A percentile compares a stretch with the other conserved stretches of the same genome.
These are phyloP conservation scores for Phycomyces blakesleeanus DNA, from an alignment of 192 early-diverging fungal species.

Conservation along the genomic window DNA sequence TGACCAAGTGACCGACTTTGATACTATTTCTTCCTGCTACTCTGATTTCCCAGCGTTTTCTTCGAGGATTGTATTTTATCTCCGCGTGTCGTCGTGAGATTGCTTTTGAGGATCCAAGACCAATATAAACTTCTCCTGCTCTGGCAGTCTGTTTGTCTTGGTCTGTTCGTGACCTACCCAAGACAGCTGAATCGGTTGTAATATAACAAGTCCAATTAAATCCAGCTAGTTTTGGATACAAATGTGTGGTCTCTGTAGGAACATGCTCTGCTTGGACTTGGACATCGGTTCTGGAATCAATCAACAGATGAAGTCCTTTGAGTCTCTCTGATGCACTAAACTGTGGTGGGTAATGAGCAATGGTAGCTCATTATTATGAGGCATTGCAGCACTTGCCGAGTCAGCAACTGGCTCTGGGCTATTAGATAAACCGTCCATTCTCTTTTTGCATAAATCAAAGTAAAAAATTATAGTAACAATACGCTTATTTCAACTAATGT, in stretches of 20 bases:
- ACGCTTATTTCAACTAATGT: too few species aligned
- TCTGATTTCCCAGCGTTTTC: conserved; percentile 24
- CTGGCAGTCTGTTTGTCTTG: background rate
- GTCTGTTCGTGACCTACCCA: conserved; percentile 19
- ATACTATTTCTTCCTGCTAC: conserved; percentile 31
- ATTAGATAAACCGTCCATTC: too few species aligned
- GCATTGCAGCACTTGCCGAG: too few species aligned
- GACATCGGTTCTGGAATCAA: conserved; percentile 3
- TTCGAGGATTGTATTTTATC: conserved; percentile 17
- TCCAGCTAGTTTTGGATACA: conserved; percentile 28
- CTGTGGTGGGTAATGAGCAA: background rate
- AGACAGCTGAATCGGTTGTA: conserved; percentile 6
- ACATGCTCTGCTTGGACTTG: conserved; percentile 10
- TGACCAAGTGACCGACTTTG: conserved; percentile 24
- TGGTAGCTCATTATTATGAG: background rate
- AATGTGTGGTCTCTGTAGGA: conserved; percentile 12
- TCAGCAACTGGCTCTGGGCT: too few species aligned
- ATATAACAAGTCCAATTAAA: conserved; percentile 34
- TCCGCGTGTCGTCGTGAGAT: conserved; percentile 34
- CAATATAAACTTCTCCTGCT: conserved; percentile 12
- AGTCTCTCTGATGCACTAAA: conserved; percentile 5
- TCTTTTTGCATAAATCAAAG: too few species aligned
- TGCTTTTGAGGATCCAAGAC: conserved; percentile 23
- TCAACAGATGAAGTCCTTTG: conserved; percentile 13
- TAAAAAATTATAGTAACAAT: too few species aligned